Evolutionary conservation across 2,329 filamentous ascomycete genomes (phyloP), one percentile per base, ranked within the genome.

Genomic region (Venturia aucupariae): DNA sequence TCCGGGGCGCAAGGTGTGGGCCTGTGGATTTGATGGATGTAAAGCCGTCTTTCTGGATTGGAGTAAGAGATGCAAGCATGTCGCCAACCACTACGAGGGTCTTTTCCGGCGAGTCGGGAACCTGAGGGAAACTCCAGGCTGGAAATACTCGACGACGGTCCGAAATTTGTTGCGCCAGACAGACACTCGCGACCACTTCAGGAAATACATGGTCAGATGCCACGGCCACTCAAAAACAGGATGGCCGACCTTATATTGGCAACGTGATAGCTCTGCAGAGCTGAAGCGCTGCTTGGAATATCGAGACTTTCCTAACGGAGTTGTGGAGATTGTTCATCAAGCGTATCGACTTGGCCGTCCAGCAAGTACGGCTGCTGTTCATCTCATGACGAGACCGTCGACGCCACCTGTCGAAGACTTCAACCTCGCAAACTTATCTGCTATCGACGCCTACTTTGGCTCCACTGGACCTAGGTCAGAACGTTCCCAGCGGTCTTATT

Each of bases 11-110:
- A 65, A 57, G 24, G 60, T 41, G 15, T 65, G 64, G 64, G 64
- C 64, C 5, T 65, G 64, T 65, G 64, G 64, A 5, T 65, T 65
- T 30, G 55, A 65, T 17, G 35, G 27, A 30, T 65, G 64, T 46
- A 65, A 65, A 44, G 60, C 24, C 10, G 60, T 65, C 6, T 65
- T 65, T 30, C n/a, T 42, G 15, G 39, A 62, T 46, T 65, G 64
- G 64, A 55, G 44, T 19, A 55, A 57, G 44, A 39, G 64, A 32
- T 65, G 64, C 64, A 62, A 65, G 35, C 64, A 65, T 46, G 42
- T 65, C 24, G 60, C 64, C 13, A 44, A 10, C n/a, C 64, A 65
- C n/a, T 65, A 51, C 35, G 60, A 65, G 32, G 38, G 44, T 7
- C 24, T 62, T 15, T 42, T 41, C 19, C 32, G 46, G 27, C 42